Evolutionary conservation across 768 basidiomycete species (phyloP).

Genomic region (Xerocomellus dryophilus): DNA sequence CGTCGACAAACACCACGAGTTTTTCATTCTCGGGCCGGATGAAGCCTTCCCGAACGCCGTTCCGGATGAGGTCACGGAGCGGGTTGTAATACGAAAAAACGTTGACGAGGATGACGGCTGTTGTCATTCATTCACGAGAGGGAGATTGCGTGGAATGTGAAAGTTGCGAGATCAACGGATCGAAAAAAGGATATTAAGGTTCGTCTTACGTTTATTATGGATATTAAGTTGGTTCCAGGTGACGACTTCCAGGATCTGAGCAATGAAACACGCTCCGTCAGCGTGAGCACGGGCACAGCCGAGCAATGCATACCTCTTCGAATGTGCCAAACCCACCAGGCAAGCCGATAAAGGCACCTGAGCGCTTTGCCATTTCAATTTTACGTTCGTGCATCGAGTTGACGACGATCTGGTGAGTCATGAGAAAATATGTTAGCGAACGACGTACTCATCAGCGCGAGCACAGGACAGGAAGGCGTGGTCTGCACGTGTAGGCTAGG

Average conservation of each 20-base stretch:
- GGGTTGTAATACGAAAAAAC: slow-evolving; percentile 81
- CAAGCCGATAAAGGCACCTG: slow-evolving; percentile 78
- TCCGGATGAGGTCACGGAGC: slow-evolving; percentile 69
- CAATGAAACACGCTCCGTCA: slow-evolving; percentile 4
- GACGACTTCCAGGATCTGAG: slow-evolving; percentile 80
- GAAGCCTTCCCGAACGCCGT: slow-evolving; percentile 67
- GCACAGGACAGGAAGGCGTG: not conserved
- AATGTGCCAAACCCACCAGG: slow-evolving; percentile 96
- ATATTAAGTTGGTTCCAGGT: slow-evolving; percentile 95
- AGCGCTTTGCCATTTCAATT: slow-evolving; percentile 81
- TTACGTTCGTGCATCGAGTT: slow-evolving; percentile 89
- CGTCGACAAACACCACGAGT: slow-evolving; percentile 75
- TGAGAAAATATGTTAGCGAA: slow-evolving; percentile 6
- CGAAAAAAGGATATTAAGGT: not conserved
- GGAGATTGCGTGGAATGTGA: not conserved
- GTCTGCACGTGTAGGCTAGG: slow-evolving; percentile 2
- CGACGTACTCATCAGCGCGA: not conserved
- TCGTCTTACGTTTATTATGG: slow-evolving; percentile 70
- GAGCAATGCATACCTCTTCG: slow-evolving; percentile 62
- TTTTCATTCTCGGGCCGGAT: slow-evolving; percentile 59
- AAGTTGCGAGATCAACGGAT: not conserved
- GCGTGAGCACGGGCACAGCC: not conserved
- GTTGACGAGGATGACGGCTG: slow-evolving; percentile 86
- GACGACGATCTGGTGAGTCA: slow-evolving; percentile 56
- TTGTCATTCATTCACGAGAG: not conserved